Base-by-base conservation (phyloP, 2,329 filamentous ascomycete species). In the Knoxdaviesia proteae region DNA sequence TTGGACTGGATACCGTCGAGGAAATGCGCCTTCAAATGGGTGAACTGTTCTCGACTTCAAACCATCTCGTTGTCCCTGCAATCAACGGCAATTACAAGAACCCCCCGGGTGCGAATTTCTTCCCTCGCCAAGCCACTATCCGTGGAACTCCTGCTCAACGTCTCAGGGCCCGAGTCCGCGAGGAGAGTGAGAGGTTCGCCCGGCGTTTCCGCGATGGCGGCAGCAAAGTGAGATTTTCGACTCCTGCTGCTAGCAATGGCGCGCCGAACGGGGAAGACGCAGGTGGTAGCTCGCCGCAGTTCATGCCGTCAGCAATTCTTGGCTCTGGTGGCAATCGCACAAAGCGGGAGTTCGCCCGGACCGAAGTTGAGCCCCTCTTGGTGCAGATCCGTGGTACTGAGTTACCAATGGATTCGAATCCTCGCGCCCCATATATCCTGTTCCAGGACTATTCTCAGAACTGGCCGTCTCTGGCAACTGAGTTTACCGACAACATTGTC, bases 61-160 rank as follows among this genome's bases (percentile, higher is more conserved):
- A 67, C 54, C 67, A 69, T 42, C 59, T 69, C n/a, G 64, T 69
- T 35, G 68, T 64, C 1, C 66, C 66, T 3, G 65, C 67, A 36
- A 63, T 69, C 31, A 65, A 69, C 42, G 67, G 66, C 41, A 68
- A 67, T 55, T 69, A 69, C 60, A 69, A 69, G 57, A 69, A 69
- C 46, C 66, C 66, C 0, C 64, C 67, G 10, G 63, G 63, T 44
- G 65, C 67, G 49, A 59, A 57, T 42, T 69, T 69, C 56, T 69
- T 69, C 50, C 59, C 65, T 6, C 57, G 64, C 6, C 64, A 65
- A 7, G 65, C 64, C 3, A 63, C 59, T 38, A 62, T 65, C 8
- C 62, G 63, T 45, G 67, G 65, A 30, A 69, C 66, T 0, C 67
- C 66, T 0, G 60, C 65, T 0, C 65, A 68, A 44, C 68, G 69